Evolutionary conservation across 1,139 yeast genomes (phyloP).

Genomic region (Yamadazyma triangularis): DNA sequence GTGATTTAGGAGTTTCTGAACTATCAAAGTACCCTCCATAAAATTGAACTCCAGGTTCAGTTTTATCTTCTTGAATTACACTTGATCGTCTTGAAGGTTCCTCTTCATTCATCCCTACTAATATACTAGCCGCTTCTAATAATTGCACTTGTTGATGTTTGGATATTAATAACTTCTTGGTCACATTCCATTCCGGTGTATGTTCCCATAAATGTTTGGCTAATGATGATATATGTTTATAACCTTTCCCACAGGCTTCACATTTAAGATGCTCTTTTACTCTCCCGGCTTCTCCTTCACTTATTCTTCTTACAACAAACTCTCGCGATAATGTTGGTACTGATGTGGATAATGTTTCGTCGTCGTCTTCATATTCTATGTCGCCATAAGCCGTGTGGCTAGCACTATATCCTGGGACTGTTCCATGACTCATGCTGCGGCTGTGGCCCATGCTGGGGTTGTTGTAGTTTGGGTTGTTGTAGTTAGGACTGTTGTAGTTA

Average conservation of each 20-base stretch:
- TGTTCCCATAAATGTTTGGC: conserved; percentile 76
- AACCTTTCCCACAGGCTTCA: conserved; percentile 88
- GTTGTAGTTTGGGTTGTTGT: too few species aligned
- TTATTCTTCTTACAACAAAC: conserved; percentile 75
- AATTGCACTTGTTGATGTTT: conserved; percentile 90
- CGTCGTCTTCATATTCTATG: conserved; percentile 4
- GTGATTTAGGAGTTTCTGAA: conserved; percentile 2
- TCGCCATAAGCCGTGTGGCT: too few species aligned
- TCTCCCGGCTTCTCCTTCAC: conserved; percentile 84
- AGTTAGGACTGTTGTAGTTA: too few species aligned
- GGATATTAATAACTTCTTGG: conserved; percentile 73
- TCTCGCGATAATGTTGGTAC: conserved; percentile 60
- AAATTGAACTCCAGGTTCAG: conserved; percentile 3
- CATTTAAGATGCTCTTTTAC: conserved; percentile 79
- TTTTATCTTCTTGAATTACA: conserved; percentile 10
- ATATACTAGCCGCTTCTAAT: conserved; percentile 81
- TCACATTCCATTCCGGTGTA: conserved; percentile 89
- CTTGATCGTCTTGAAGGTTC: conserved; percentile 10
- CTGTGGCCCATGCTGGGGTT: too few species aligned
- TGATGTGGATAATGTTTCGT: conserved; percentile 20
- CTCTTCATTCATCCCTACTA: conserved; percentile 72
- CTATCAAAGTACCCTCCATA: conserved; percentile 10
- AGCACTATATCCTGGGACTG: neutral
- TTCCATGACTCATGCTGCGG: conserved; percentile 3
- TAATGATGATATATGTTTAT: conserved; percentile 77